Base-by-base conservation (phyloP, 768 basidiomycete species). In the Suillus brevipes region DNA sequence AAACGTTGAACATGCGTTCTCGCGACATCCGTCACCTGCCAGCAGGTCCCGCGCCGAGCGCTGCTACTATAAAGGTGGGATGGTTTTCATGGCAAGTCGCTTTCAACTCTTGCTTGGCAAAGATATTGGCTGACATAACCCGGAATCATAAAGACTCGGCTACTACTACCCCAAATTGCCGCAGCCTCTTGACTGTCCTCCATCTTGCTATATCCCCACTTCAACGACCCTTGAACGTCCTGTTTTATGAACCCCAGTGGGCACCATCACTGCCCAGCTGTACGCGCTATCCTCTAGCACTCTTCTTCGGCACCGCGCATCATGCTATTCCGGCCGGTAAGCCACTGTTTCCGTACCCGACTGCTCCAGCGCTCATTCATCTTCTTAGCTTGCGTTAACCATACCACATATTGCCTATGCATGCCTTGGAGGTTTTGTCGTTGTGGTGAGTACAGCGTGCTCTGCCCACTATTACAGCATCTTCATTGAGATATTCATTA, bases 401-500 rank as follows among this genome's bases (percentile, higher is more conserved):
- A 84, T 83, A 36, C 85, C 89, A 36, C 93, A 95, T 77, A 83
- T 95, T 68, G 82, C 85, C 61, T 94, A 94, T 81, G 86, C 91
- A 69, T 86, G 87, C 69, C 80, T 94, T 14, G 92, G 92, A 23
- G 90, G 86, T 31, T 95, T 95, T 74, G 85, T 94, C 61, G 92
- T 94, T 49, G 68, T 95, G 65, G 87, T 88, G 66, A 71, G 87
- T 80, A 12, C 47, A 47, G 65, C 25, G 20, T 25, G 42, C 7
- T 50, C 38, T 59, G n/a, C 36, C 20, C 31, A 20, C 25, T 38
- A 38, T 14, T 34, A 2, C 36, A 13, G 13, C 14, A 5, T 63
- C 34, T 4, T 31, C 61, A 53, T 16, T 53, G 16, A 1, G 9
- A 20, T 9, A 40, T 40, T n/a, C 38, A 20, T 31, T 52, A 8